Conservation (phyloP, 176 grass and related monocot genomes). For the Thinopyrum elongatum region DNA sequence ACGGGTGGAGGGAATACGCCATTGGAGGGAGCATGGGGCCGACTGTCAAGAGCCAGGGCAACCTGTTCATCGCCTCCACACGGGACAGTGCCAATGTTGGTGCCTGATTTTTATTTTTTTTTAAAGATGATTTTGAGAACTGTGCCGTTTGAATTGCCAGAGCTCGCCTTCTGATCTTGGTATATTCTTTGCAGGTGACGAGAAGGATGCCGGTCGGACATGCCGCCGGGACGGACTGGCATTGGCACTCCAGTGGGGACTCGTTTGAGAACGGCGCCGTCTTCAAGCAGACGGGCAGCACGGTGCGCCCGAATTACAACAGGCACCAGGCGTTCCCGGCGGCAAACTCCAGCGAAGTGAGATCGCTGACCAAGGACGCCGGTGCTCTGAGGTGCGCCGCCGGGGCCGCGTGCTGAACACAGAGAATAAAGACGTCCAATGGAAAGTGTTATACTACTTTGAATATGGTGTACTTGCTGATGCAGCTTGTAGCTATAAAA, state of each 20-base stretch:
- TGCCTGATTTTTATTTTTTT: too few relatives aligned
- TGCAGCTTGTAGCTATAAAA: too few relatives aligned
- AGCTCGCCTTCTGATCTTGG: too few relatives aligned
- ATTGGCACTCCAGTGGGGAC: constrained; percentile 69
- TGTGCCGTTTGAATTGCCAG: too few relatives aligned
- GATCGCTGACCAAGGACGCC: constrained; percentile 51
- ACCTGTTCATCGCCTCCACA: constrained; percentile 59
- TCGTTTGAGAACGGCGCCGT: constrained; percentile 64
- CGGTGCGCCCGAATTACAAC: constrained; percentile 50
- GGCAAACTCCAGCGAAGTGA: constrained; percentile 28
- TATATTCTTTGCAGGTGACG: constrained; percentile 32
- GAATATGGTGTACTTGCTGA: neutral
- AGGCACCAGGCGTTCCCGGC: constrained; percentile 55
- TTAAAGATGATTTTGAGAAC: too few relatives aligned
- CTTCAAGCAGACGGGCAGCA: constrained; percentile 60
- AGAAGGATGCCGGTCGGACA: constrained; percentile 19
- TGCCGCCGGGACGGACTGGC: constrained; percentile 23
- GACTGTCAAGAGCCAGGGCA: constrained; percentile 72
- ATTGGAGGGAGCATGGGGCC: constrained; percentile 81
- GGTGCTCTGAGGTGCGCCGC: constrained; percentile 57
- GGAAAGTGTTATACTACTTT: neutral
- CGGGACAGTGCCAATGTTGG: constrained; percentile 35
- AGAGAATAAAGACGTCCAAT: neutral
- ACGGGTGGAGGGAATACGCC: constrained; percentile 77
- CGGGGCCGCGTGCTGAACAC: constrained; percentile 37